Evolutionary conservation across 495 filamentous ascomycete genomes (phyloP), one percentile per base, ranked within the genome.

Genomic region (Penicillium daleae): DNA sequence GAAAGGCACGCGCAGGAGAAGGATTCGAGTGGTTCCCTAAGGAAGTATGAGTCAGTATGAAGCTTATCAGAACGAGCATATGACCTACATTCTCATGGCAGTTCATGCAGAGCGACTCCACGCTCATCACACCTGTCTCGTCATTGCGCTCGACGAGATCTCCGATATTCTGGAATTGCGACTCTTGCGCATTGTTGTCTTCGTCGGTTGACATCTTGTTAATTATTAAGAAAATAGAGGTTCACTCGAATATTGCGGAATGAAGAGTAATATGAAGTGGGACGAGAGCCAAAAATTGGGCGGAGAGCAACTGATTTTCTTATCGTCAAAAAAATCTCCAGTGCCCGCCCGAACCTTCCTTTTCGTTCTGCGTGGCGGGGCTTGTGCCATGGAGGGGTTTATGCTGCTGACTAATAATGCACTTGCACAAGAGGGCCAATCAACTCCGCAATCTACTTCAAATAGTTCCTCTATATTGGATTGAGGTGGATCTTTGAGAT

Each of bases 1-100:
- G 81, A 88, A 97, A 22, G 95, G 96, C 22, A 99, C 96, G 51
- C 88, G 86, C 49, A 94, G 93, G 40, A 98, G 85, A 24, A 98
- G 83, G 26, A 99, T 82, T 51, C 90, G 86, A 10, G 95, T 99
- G 0, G 75, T 87, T 75, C 95, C 94, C 90, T 97, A 65, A 12
- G 27, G 1, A 31, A 0, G 1, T 1, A 62, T 21, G 29, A n/a
- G 44, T 63, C 39, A 61, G 59, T 44, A 55, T n/a, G n/a, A 31
- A 53, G 32, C 17, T 55, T 9, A 42, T 31, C 7, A 24, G n/a
- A 50, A 31, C 24, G 17, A 27, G 22, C 22, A 24, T 44, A 31
- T 31, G 59, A 74, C 85, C 64, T 83, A 93, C 92, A 83, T 96
- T 88, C 64, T 94, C 86, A 62, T 92, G 87, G 72, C 91, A 94